These are phyloP conservation scores for Lasiodiplodia theobromae DNA, from an alignment of 2,329 filamentous ascomycete genomes.

Conservation along the genomic window DNA sequence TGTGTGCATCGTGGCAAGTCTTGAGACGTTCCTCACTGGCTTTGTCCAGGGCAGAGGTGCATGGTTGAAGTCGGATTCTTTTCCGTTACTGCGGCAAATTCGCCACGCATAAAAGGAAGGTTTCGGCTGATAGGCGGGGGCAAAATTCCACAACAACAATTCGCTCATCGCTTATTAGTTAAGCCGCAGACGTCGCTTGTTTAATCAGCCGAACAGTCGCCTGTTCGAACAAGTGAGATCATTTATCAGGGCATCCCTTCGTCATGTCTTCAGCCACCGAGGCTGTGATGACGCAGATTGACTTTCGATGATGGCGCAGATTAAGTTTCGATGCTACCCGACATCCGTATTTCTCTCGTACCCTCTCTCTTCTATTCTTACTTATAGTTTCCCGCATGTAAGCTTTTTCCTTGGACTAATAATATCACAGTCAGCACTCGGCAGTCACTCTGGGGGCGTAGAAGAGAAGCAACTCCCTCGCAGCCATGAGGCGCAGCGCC, in stretches of 20 bases:
- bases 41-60: neutral
- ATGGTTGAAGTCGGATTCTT: conserved; percentile 11
- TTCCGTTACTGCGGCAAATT: neutral
- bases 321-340: too few relatives aligned
- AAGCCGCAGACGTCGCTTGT: neutral
- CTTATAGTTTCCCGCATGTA: neutral
- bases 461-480: neutral
- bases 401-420: neutral
- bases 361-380: neutral
- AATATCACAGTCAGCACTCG: neutral
- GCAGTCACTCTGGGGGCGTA: neutral
- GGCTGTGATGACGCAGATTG: neutral
- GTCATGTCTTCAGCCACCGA: too few relatives aligned
- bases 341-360: neutral
- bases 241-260: neutral
- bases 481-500: neutral
- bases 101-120: neutral
- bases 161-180: neutral
- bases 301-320: neutral
- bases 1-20: neutral
- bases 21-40: neutral
- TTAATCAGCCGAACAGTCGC: neutral
- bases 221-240: neutral
- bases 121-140: neutral
- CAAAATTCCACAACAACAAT: neutral